Conservation (phyloP, 805 yeast species). For the Metschnikowia koreensis region DNA sequence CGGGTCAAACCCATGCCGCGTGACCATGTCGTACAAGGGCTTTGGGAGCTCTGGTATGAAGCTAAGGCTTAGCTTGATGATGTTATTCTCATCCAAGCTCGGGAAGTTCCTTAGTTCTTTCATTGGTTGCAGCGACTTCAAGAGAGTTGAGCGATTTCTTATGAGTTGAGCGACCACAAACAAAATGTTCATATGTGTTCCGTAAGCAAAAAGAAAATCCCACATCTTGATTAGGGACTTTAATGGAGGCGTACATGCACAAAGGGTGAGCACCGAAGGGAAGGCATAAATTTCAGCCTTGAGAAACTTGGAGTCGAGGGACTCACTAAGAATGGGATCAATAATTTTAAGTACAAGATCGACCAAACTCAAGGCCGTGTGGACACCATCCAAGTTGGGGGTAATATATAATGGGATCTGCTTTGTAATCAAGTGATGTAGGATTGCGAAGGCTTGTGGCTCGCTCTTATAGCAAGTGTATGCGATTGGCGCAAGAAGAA, state of each 20-base stretch:
- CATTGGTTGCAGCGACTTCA: conserved; percentile 70
- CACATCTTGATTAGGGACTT: conserved; percentile 72
- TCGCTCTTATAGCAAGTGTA: conserved; percentile 70
- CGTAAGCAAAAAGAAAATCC: conserved; percentile 91
- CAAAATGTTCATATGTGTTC: conserved; percentile 81
- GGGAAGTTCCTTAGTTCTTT: conserved; percentile 71
- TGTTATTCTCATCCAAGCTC: conserved; percentile 63
- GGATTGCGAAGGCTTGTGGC: conserved; percentile 78
- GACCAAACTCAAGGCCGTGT: conserved; percentile 70
- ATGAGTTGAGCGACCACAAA: conserved; percentile 82
- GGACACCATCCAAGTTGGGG: conserved; percentile 77
- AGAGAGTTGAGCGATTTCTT: conserved; percentile 60
- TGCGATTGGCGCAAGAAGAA: conserved; percentile 78
- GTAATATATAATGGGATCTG: conserved; percentile 78
- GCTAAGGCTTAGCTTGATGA: conserved; percentile 75
- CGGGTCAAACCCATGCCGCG: conserved; percentile 60
- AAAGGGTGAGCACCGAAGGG: conserved; percentile 75
- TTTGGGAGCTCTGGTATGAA: conserved; percentile 75
- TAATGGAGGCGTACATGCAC: conserved; percentile 87
- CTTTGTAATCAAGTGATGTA: conserved; percentile 56
- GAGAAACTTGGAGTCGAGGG: conserved; percentile 59
- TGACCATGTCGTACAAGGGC: conserved; percentile 58
- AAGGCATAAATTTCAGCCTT: conserved; percentile 87
- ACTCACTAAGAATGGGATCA: conserved; percentile 66
- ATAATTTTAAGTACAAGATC: conserved; percentile 68